phyloP scores from a whole-genome alignment of 257 asterid genomes.

The Jasminum sambac region DNA sequence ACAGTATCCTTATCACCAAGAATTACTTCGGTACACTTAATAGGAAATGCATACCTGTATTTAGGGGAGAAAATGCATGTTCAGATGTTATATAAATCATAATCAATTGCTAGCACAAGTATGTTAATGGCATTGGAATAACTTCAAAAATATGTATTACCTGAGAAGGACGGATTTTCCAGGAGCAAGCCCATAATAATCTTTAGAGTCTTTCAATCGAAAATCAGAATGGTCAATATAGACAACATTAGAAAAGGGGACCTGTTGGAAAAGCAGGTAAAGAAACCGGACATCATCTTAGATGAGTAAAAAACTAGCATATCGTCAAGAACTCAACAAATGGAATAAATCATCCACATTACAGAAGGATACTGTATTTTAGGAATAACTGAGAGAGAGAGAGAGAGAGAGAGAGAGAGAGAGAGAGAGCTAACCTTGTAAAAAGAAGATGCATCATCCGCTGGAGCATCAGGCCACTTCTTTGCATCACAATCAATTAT shows the following conservation, averaged over 20 bases:
- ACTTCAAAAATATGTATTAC: conserved; percentile 33
- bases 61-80: conserved; percentile 10
- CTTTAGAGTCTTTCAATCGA: conserved; percentile 85
- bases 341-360: neutral
- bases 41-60: conserved; percentile 86
- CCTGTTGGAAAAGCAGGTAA: conserved; percentile 41
- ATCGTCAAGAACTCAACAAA: conserved; percentile 16
- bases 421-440: conserved; percentile 56
- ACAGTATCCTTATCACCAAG: conserved; percentile 60
- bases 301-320: conserved; percentile 8
- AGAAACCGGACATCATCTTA: neutral
- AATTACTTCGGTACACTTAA: conserved; percentile 77
- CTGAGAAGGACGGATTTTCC: conserved; percentile 89
- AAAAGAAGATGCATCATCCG: conserved; percentile 57
- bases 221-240: conserved; percentile 83
- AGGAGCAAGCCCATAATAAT: conserved; percentile 98
- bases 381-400: too few species aligned
- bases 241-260: conserved; percentile 84
- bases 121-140: conserved; percentile 1
- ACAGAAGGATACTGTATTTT: neutral
- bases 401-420: too few species aligned
- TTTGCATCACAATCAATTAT: conserved; percentile 83
- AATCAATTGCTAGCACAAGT: neutral
- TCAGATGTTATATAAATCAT: conserved; percentile 11
- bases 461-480: conserved; percentile 93